A percentile compares a stretch with the other conserved stretches of the same genome.
Conservation (phyloP, 1,284 basidiomycete genomes). For the Tylopilus orsonianus region DNA sequence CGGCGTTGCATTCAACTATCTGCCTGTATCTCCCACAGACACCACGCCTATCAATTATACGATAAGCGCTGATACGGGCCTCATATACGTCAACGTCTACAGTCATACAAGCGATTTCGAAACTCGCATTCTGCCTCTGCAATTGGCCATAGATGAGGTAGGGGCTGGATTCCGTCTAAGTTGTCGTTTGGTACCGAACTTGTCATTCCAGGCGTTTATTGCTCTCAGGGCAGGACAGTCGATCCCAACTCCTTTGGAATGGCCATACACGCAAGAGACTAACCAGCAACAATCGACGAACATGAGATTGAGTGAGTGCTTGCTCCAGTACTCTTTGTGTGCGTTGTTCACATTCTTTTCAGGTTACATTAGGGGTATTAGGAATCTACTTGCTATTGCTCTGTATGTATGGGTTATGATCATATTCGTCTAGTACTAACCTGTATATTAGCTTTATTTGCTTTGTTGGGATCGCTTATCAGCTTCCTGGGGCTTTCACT, state of each 20-base stretch:
- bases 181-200: not conserved
- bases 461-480: slow-evolving; percentile 70
- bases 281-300: slow-evolving; percentile 58
- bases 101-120: slow-evolving; percentile 71
- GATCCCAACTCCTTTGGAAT: slow-evolving; percentile 58
- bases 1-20: slow-evolving; percentile 62
- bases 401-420: slow-evolving; percentile 39
- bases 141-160: slow-evolving; percentile 76
- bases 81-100: slow-evolving; percentile 63
- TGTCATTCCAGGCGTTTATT: slow-evolving; percentile 55
- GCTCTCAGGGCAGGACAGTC: slow-evolving; percentile 57
- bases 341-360: slow-evolving; percentile 8
- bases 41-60: slow-evolving; percentile 63
- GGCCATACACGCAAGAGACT: slow-evolving; percentile 70
- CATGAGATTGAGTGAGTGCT: slow-evolving; percentile 54
- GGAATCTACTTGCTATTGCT: slow-evolving; percentile 62
- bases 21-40: slow-evolving; percentile 45
- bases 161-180: slow-evolving; percentile 16
- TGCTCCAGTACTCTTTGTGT: not conserved
- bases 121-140: slow-evolving; percentile 64
- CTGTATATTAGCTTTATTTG: slow-evolving; percentile 51
- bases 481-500: slow-evolving; percentile 66
- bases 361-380: slow-evolving; percentile 64
- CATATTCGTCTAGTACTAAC: not conserved
- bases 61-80: slow-evolving; percentile 64